These are phyloP conservation scores for Ajuga reptans DNA, from an alignment of 305 asterid genomes.

Conservation along the genomic window DNA sequence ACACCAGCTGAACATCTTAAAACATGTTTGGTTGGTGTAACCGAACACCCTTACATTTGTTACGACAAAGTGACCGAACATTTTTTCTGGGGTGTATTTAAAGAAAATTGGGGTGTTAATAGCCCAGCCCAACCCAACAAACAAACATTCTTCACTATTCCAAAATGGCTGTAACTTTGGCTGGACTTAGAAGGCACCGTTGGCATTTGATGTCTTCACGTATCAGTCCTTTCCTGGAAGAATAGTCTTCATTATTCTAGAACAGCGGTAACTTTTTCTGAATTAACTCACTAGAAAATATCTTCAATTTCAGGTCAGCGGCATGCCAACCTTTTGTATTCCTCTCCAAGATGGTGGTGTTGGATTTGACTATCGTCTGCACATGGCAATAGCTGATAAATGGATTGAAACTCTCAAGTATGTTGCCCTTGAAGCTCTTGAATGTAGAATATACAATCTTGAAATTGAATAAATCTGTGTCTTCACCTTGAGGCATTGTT, in stretches of 20 bases:
- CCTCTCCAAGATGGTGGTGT: constrained; percentile 94
- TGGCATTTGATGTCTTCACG: constrained; percentile 1
- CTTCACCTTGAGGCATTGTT: background rate
- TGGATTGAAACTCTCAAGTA: constrained; percentile 96
- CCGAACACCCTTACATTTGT: too few relatives aligned
- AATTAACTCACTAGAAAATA: constrained; percentile 11
- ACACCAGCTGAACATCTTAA: too few relatives aligned
- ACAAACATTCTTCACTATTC: constrained; percentile 11
- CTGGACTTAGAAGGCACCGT: constrained; percentile 6
- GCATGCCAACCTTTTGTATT: constrained; percentile 95
- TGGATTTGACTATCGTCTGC: constrained; percentile 96
- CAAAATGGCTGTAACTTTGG: background rate
- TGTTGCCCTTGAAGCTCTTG: constrained; percentile 27
- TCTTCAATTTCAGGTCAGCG: constrained; percentile 71
- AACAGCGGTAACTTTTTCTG: background rate
- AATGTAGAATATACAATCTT: background rate
- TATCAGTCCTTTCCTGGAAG: background rate
- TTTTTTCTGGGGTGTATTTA: too few relatives aligned
- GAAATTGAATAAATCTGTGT: background rate
- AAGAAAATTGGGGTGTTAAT: too few relatives aligned
- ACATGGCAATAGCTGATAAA: constrained; percentile 98
- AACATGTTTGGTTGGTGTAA: too few relatives aligned
- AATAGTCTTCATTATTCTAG: constrained; percentile 13
- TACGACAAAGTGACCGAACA: too few relatives aligned
- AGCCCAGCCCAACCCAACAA: too few relatives aligned